Base-by-base conservation (phyloP, 2,329 filamentous ascomycete species). In the Beauveria scarabaeidicola region DNA sequence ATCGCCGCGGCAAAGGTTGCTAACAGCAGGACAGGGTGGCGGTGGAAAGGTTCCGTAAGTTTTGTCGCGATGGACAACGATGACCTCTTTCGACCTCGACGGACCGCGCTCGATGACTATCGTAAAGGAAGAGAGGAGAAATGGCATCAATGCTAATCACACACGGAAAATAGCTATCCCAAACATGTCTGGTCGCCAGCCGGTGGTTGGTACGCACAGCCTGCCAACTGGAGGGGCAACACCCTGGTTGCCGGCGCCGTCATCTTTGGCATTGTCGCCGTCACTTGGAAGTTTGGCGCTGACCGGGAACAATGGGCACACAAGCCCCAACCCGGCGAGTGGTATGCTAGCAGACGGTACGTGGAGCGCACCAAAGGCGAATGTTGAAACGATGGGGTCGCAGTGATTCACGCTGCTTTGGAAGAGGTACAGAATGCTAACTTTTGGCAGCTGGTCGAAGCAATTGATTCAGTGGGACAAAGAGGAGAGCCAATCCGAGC, bases 171-270 rank as follows among this genome's bases (percentile, higher is more conserved):
- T 69, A 96, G 91, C 72, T 96, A 96, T 78, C 92, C 91, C 75
- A 97, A 96, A 82, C 93, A 99, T 82, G 91, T 99, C 82, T 99
- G 94, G 94, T 97, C 94, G 71, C 94, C 94, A 63, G 82, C 93
- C 65, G 94, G 94, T 82, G 94, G 94, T 77, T 99, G 94, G 94
- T 99, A 99, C 77, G 79, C 88, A 58, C 93, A 96, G 74, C 94
- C 94, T 58, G 81, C 83, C 66, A 99, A 99, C 82, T 99, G 94
- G 94, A 94, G 89, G 74, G 78, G 79, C 69, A 99, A 99, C 80
- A 99, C 94, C 5, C 81, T 87, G 59, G 80, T 94, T 66, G 85
- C 91, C 71, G 83, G 83, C 62, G 81, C 78, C 52, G 82, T 88
- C 59, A 78, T 94, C 55, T 65, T 87, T 65, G 86, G 88, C 64